Base-by-base conservation (phyloP, 2,329 filamentous ascomycete genomes). In the Hypoxylon sp. region DNA sequence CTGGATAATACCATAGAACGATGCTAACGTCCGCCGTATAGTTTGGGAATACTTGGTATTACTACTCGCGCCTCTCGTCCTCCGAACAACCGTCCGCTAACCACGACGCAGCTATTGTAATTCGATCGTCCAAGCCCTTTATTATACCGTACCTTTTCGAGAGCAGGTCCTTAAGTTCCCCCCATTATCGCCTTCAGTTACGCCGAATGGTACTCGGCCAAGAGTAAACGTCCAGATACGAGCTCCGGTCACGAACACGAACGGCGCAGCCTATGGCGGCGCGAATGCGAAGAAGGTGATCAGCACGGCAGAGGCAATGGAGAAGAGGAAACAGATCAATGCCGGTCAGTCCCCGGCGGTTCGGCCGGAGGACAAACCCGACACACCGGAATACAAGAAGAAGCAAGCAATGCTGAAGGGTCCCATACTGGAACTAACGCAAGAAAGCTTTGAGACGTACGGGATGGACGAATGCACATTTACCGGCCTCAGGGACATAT, bases 361-460 rank as follows among this genome's bases (percentile, higher is more conserved):
- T 37, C 80, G 92, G 67, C 90, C 91, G 7, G 95, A 98, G 74
- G 95, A 98, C 71, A 97, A 92, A 74, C 91, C 90, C 61, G 93
- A 98, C 70, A 93, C 93, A 1, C 92, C 94, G 0, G 95, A 99
- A 76, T 97, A 95, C 78, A 97, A 97, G 78, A 99, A 99, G 81
- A 97, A 97, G 77, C 88, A 95, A 73, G 93, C 93, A 15, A 87
- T 98, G 80, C 82, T 93, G 58, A 89, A 89, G 38, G 92, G 95
- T 0, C 95, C 95, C 0, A 88, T 97, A 31, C 75, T 98, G 54
- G 91, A 96, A 68, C 84, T 98, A 74, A 86, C 88, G 46, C 88
- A 90, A 67, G 91, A 96, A 69, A 95, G 92, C 70, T 83, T 88
- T 6, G 81, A 82, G 41, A 85, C 87, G 15, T 97, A 97, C 71